These are phyloP conservation scores for Cladosporium halotolerans DNA, from an alignment of 2,329 filamentous ascomycete species.

Conservation along the genomic window DNA sequence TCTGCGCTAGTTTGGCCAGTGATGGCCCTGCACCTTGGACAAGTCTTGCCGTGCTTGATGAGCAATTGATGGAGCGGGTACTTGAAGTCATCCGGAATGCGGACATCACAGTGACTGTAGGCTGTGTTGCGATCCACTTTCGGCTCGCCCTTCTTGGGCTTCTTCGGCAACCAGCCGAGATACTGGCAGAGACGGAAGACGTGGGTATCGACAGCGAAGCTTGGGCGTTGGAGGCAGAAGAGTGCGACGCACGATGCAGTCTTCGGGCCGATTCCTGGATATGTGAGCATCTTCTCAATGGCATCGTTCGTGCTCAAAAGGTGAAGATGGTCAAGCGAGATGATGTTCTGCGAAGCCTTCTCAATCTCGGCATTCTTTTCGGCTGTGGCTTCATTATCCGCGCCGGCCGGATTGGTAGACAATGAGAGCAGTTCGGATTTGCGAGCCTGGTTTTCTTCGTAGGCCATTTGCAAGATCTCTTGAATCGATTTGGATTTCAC, in stretches of 20 bases:
- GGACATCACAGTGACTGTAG: conserved; percentile 55
- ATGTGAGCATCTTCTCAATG: conserved; percentile 52
- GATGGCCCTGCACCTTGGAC: conserved; percentile 53
- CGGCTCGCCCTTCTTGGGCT: conserved; percentile 36
- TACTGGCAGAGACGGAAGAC: conserved; percentile 58
- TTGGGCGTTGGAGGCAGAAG: conserved; percentile 58
- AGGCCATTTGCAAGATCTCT: conserved; percentile 63
- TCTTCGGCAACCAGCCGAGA: conserved; percentile 54
- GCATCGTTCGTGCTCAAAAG: conserved; percentile 50
- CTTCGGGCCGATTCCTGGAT: conserved; percentile 60
- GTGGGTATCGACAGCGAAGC: conserved; percentile 61
- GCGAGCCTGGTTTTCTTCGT: conserved; percentile 59
- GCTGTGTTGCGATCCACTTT: conserved; percentile 46
- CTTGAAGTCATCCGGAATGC: conserved; percentile 56
- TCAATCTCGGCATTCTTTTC: conserved; percentile 54
- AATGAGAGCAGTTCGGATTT: conserved; percentile 44
- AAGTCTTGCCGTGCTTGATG: conserved; percentile 57
- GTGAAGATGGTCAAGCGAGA: conserved; percentile 60
- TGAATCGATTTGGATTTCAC: conserved; percentile 69
- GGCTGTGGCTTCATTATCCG: conserved; percentile 40
- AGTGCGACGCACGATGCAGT: conserved; percentile 59
- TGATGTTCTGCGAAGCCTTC: conserved; percentile 51
- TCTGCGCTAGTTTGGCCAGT: conserved; percentile 55
- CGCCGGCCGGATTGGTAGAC: conserved; percentile 28
- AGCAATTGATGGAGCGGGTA: conserved; percentile 58